These are phyloP conservation scores for Aspergillus novofumigatus DNA, from an alignment of 2,329 filamentous ascomycete species.

Conservation along the genomic window DNA sequence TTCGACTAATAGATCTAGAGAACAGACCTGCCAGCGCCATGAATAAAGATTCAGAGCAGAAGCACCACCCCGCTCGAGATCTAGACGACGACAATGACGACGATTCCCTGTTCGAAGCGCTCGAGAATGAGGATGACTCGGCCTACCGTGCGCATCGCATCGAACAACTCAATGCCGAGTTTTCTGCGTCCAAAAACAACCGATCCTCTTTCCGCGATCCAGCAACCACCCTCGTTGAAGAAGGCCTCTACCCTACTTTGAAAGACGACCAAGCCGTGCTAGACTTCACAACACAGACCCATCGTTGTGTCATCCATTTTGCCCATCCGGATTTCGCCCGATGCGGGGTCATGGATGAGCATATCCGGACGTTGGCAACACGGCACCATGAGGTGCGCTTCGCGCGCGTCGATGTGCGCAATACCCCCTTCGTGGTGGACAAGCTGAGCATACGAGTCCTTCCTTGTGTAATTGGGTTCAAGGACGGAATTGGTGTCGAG, in stretches of 20 bases:
- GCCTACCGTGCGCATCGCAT: constrained; percentile 55
- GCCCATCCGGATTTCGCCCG: constrained; percentile 61
- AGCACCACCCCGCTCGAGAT: constrained; percentile 17
- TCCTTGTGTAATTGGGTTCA: constrained; percentile 48
- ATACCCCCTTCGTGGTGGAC: constrained; percentile 46
- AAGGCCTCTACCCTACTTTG: constrained; percentile 35
- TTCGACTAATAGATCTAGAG: neutral
- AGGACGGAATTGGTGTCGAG: constrained; percentile 43
- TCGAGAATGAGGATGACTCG: constrained; percentile 51
- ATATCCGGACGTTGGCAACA: constrained; percentile 46
- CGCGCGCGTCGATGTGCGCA: constrained; percentile 43
- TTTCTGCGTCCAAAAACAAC: constrained; percentile 45
- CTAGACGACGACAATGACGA: constrained; percentile 49
- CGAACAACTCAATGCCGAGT: constrained; percentile 57
- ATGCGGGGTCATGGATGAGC: constrained; percentile 59
- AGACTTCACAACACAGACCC: constrained; percentile 56
- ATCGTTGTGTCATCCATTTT: constrained; percentile 59
- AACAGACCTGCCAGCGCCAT: constrained; percentile 9
- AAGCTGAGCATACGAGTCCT: constrained; percentile 44
- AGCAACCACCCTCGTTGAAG: constrained; percentile 18
- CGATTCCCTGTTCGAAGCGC: constrained; percentile 57
- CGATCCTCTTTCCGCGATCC: constrained; percentile 19
- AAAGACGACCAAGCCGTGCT: constrained; percentile 54
- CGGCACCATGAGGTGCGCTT: constrained; percentile 42
- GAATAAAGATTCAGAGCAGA: constrained; percentile 27